Evolutionary conservation across 768 basidiomycete genomes (phyloP).

Genomic region (Podaxis rugospora): DNA sequence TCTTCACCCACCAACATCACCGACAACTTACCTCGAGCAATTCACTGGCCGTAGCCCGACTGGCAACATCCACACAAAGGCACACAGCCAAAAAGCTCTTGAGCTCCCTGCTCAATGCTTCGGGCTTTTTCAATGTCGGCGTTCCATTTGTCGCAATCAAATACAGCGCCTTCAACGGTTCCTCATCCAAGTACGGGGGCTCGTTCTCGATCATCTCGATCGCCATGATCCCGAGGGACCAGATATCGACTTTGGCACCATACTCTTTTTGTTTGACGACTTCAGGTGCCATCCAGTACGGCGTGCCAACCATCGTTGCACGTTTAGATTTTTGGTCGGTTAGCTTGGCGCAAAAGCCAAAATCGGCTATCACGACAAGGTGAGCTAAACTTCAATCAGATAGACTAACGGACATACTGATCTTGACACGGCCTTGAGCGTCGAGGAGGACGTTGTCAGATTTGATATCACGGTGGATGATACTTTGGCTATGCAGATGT

Average conservation of each 20-base stretch:
- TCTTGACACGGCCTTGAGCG: conserved; percentile 90
- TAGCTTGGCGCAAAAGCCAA: conserved; percentile 94
- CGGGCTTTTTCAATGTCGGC: conserved; percentile 95
- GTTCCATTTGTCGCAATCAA: conserved; percentile 98
- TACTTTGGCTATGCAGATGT: conserved; percentile 89
- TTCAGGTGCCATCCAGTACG: conserved; percentile 99
- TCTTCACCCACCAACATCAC: background rate
- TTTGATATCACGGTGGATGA: conserved; percentile 97
- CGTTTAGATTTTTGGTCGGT: conserved; percentile 96
- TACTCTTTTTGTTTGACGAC: conserved; percentile 97
- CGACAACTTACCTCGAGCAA: conserved; percentile 63
- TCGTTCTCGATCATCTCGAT: conserved; percentile 99
- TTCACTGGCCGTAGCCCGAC: conserved; percentile 86
- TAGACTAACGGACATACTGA: conserved; percentile 59
- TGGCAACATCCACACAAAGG: conserved; percentile 93
- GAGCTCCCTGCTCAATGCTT: conserved; percentile 84
- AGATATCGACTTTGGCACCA: conserved; percentile 94
- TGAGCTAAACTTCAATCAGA: conserved; percentile 3
- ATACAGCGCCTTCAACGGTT: conserved; percentile 91
- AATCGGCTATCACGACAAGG: conserved; percentile 62
- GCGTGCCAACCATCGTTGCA: conserved; percentile 97
- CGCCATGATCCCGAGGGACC: conserved; percentile 97
- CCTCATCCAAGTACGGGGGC: conserved; percentile 93
- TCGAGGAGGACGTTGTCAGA: conserved; percentile 95
- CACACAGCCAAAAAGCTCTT: conserved; percentile 98